A percentile compares a stretch with the other conserved stretches of the same genome.
These are phyloP conservation scores for Fusarium sp. DNA, from an alignment of 2,329 filamentous ascomycete genomes.

Conservation along the genomic window DNA sequence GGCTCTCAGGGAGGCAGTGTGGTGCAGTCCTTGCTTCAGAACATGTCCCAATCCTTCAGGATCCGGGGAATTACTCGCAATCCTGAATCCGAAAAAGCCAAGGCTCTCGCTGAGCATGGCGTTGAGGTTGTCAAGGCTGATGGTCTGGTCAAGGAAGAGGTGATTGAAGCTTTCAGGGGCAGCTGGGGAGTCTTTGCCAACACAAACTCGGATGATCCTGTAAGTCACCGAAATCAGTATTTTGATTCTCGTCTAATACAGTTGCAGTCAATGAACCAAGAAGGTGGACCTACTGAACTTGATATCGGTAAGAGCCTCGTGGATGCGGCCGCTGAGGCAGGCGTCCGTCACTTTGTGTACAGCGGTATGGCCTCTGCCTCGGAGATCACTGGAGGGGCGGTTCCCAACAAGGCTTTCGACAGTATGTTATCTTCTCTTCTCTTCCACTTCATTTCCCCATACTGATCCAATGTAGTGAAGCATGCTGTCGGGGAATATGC, in stretches of 20 bases:
- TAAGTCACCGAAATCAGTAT: conserved; percentile 8
- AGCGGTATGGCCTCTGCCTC: conserved; percentile 48
- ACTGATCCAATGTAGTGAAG: conserved; percentile 46
- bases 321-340: conserved; percentile 46
- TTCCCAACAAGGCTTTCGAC: conserved; percentile 47
- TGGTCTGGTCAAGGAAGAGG: conserved; percentile 36
- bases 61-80: conserved; percentile 45
- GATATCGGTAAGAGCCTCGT: conserved; percentile 49
- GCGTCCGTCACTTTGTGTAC: conserved; percentile 49
- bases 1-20: conserved; percentile 46
- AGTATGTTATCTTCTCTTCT: conserved; percentile 36
- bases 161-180: conserved; percentile 43
- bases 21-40: conserved; percentile 44
- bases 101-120: conserved; percentile 36
- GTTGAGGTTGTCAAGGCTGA: conserved; percentile 47
- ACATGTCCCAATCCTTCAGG: conserved; percentile 40
- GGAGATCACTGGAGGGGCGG: conserved; percentile 46
- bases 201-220: conserved; percentile 46
- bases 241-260: neutral
- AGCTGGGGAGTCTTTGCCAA: conserved; percentile 49
- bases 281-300: conserved; percentile 44
- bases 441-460: accelerated
- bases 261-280: conserved; percentile 37
- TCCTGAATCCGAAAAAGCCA: conserved; percentile 42
- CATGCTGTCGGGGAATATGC: conserved; percentile 51